phyloP scores from a whole-genome alignment of 2,329 filamentous ascomycete genomes.

The Cercospora berteroae region DNA sequence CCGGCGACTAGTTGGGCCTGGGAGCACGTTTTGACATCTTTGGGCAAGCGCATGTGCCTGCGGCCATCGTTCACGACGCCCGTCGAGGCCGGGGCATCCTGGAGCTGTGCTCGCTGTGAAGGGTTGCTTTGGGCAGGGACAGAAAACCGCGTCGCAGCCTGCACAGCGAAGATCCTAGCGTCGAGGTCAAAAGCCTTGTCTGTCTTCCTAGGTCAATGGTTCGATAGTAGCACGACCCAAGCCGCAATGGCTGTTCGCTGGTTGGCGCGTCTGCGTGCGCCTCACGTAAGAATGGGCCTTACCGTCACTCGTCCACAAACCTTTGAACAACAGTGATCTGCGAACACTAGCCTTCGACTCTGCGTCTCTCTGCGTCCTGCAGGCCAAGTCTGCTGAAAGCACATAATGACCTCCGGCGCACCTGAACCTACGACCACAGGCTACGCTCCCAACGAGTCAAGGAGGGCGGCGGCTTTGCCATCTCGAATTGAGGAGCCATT shows the following conservation, averaged over 20 bases:
- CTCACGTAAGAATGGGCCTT: slow-evolving; percentile 28
- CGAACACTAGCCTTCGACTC: slow-evolving; percentile 27
- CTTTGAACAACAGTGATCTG: slow-evolving; percentile 27
- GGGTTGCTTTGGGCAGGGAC: slow-evolving; percentile 24
- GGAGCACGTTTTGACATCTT: slow-evolving; percentile 19
- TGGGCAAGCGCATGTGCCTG: slow-evolving; percentile 22
- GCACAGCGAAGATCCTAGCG: slow-evolving; percentile 29
- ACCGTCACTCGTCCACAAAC: slow-evolving; percentile 26
- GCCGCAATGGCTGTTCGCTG: slow-evolving; percentile 26
- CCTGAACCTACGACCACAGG: slow-evolving; percentile 29
- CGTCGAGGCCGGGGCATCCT: slow-evolving; percentile 22
- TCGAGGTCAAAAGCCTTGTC: slow-evolving; percentile 23
- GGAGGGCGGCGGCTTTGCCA: slow-evolving; percentile 28
- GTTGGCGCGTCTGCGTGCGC: slow-evolving; percentile 28
- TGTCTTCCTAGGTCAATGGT: slow-evolving; percentile 25
- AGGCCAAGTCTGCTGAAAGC: slow-evolving; percentile 26
- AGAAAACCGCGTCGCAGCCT: slow-evolving; percentile 26
- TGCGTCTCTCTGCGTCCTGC: slow-evolving; percentile 27
- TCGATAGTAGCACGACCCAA: slow-evolving; percentile 30
- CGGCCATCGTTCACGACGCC: slow-evolving; percentile 8
- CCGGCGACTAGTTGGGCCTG: slow-evolving; percentile 12
- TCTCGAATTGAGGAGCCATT: slow-evolving; percentile 28
- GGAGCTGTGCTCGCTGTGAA: slow-evolving; percentile 18
- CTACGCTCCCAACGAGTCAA: slow-evolving; percentile 30
- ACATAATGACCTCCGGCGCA: slow-evolving; percentile 30